Evolutionary conservation across 1,284 basidiomycete genomes (phyloP).

Genomic region (Quambalaria eucalypti): DNA sequence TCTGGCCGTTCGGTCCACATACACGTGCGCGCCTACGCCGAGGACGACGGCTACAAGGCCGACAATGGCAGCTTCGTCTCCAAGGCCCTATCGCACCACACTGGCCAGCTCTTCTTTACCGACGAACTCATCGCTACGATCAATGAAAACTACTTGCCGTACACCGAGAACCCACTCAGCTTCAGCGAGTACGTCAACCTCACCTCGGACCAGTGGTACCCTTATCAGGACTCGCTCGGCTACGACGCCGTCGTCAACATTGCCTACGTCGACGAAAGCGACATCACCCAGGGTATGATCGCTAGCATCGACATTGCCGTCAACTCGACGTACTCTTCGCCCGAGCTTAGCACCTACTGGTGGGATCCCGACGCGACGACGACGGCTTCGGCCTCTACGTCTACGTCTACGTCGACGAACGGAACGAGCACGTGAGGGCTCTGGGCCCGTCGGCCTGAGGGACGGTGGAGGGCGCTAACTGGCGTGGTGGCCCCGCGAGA

Average conservation of each 20-base stretch:
- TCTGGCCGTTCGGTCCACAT: not conserved
- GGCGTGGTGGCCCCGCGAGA: too few species aligned
- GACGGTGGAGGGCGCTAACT: too few species aligned
- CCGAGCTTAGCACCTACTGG: not conserved
- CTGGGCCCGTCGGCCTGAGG: too few species aligned
- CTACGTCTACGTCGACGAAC: too few species aligned
- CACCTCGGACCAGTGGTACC: not conserved
- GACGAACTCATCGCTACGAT: not conserved
- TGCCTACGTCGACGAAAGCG: not conserved
- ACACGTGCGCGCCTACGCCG: not conserved
- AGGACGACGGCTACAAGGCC: not conserved
- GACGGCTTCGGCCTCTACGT: too few species aligned
- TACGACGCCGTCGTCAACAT: not conserved
- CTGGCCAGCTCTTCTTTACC: not conserved
- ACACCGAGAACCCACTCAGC: not conserved
- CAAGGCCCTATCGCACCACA: not conserved
- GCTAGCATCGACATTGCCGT: not conserved
- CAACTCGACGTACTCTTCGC: not conserved
- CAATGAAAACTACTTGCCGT: too few species aligned
- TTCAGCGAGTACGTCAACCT: not conserved
- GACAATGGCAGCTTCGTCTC: conserved; percentile 3
- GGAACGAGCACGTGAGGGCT: too few species aligned
- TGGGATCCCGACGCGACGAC: too few species aligned
- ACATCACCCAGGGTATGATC: conserved; percentile 1
- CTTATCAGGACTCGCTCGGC: not conserved